Evolutionary conservation across 2,329 filamentous ascomycete genomes (phyloP).

Genomic region (Fusarium nisikadoi): DNA sequence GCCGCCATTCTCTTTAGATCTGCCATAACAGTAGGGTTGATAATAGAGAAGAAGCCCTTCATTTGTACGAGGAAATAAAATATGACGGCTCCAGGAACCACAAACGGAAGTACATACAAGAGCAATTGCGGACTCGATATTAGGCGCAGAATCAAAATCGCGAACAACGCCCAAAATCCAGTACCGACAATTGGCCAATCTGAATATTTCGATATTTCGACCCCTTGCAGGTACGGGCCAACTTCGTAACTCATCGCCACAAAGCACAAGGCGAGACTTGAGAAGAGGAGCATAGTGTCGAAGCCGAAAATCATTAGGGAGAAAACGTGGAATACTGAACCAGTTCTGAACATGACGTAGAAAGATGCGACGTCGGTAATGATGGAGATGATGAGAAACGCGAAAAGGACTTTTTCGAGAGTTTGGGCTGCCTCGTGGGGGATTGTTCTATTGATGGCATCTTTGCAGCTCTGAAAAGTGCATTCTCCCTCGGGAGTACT

Average conservation of each 20-base stretch:
- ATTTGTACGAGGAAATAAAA: conserved; percentile 17
- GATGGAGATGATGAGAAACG: conserved; percentile 25
- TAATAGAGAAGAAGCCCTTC: conserved; percentile 31
- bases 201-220: conserved; percentile 15
- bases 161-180: conserved; percentile 30
- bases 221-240: conserved; percentile 17
- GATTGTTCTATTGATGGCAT: conserved; percentile 17
- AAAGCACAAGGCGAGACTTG: conserved; percentile 28
- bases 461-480: conserved; percentile 1
- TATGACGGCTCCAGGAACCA: conserved; percentile 11
- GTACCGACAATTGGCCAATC: conserved; percentile 35
- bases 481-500: no score
- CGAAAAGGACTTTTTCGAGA: conserved; percentile 18
- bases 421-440: conserved; percentile 14
- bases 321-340: neutral
- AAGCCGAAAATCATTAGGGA: neutral
- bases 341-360: neutral
- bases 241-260: conserved; percentile 37
- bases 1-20: neutral
- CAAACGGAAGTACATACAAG: neutral
- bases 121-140: conserved; percentile 24
- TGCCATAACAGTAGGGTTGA: neutral
- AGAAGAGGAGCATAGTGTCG: conserved; percentile 33
- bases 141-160: conserved; percentile 23
- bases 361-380: conserved; percentile 27